Evolutionary conservation across 2,329 filamentous ascomycete genomes (phyloP).

Genomic region (Exophiala alcalophila): DNA sequence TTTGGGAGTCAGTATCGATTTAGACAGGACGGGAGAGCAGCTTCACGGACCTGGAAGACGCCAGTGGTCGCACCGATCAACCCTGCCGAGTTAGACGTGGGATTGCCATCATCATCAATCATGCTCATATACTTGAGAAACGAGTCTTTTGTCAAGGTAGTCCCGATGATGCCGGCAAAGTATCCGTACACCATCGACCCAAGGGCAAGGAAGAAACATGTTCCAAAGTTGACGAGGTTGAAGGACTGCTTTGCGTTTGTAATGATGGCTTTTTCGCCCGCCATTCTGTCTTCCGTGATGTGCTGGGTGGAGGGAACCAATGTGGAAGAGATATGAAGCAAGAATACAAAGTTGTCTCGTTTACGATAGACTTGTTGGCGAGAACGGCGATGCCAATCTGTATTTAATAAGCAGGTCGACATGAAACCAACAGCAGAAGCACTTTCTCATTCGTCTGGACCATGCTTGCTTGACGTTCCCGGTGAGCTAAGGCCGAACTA

Average conservation of each 20-base stretch:
- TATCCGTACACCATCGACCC: conserved; percentile 6
- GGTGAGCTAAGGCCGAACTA: too few relatives aligned
- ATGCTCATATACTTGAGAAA: conserved; percentile 12
- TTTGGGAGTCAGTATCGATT: conserved; percentile 23
- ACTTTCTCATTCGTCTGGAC: too few relatives aligned
- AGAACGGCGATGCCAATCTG: too few relatives aligned
- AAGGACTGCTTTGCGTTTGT: neutral
- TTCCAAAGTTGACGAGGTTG: neutral
- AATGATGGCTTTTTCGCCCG: neutral
- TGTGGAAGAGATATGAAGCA: too few relatives aligned
- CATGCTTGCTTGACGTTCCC: too few relatives aligned
- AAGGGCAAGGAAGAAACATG: conserved; percentile 1
- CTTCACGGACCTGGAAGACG: conserved; percentile 11
- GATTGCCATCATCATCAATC: conserved; percentile 8
- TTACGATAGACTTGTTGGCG: too few relatives aligned
- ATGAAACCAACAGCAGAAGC: too few relatives aligned
- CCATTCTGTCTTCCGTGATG: neutral
- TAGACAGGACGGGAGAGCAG: neutral
- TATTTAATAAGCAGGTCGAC: too few relatives aligned
- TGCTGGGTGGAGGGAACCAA: neutral
- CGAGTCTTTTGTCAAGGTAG: conserved; percentile 7
- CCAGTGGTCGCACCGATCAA: conserved; percentile 17
- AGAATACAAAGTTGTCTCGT: too few relatives aligned
- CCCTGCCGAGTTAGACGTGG: neutral
- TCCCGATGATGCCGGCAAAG: conserved; percentile 14